phyloP scores from a whole-genome alignment of 805 yeast genomes.

The Starmerella gropengiesseri region DNA sequence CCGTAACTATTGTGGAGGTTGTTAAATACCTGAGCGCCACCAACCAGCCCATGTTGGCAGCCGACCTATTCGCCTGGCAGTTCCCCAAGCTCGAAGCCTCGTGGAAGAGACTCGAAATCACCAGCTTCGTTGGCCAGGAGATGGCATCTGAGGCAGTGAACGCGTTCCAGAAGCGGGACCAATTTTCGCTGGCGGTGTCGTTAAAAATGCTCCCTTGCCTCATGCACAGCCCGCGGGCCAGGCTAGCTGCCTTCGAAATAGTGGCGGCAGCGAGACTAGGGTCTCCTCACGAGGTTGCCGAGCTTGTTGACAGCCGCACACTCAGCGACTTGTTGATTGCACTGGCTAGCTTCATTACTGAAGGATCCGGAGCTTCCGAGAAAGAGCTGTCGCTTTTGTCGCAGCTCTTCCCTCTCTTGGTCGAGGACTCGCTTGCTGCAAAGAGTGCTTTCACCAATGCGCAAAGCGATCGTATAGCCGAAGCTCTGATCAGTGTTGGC shows the following conservation, averaged over 20 bases:
- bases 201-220: conserved; percentile 19
- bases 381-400: conserved; percentile 9
- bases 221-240: conserved; percentile 14
- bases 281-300: conserved; percentile 13
- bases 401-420: conserved; percentile 12
- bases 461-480: conserved; percentile 9
- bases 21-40: conserved; percentile 8
- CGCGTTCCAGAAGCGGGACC: conserved; percentile 1
- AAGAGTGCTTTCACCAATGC: not conserved
- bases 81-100: conserved; percentile 12
- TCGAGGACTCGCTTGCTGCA: conserved; percentile 14
- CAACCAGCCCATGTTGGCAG: conserved; percentile 24
- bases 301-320: not conserved
- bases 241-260: conserved; percentile 18
- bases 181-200: conserved; percentile 15
- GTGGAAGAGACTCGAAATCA: conserved; percentile 10
- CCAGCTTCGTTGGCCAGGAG: conserved; percentile 21
- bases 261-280: conserved; percentile 22
- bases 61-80: conserved; percentile 27
- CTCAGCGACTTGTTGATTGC: conserved; percentile 2
- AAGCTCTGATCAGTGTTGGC: conserved; percentile 7
- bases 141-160: conserved; percentile 12
- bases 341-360: conserved; percentile 7
- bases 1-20: conserved; percentile 24
- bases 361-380: conserved; percentile 1